phyloP scores from a whole-genome alignment of 1,284 basidiomycete species.

The Phellinidium pouzarii region DNA sequence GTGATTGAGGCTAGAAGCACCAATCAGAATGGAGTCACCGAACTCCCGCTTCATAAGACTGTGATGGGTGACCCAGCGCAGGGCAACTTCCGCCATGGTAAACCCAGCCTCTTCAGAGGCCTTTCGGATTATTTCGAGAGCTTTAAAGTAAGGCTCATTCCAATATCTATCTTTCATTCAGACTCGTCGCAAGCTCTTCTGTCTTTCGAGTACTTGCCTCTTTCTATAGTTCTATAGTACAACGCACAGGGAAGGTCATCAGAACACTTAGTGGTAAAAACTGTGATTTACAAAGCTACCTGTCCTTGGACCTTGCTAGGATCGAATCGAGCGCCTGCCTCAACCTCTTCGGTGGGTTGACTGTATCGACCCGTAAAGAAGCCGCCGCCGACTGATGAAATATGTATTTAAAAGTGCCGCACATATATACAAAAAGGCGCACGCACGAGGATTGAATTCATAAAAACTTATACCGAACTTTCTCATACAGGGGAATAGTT shows the following conservation, averaged over 20 bases:
- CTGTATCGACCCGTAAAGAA: conserved; percentile 37
- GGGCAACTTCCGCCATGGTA: conserved; percentile 26
- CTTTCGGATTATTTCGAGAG: conserved; percentile 23
- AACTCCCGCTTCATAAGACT: conserved; percentile 24
- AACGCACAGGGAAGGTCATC: too few relatives aligned
- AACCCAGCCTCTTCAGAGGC: conserved; percentile 22
- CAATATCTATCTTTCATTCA: conserved; percentile 14
- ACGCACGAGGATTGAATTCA: conserved; percentile 42
- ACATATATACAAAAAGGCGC: background rate
- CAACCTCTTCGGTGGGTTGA: conserved; percentile 28
- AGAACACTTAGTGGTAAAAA: too few relatives aligned
- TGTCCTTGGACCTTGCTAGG: conserved; percentile 6
- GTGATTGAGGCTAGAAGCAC: conserved; percentile 25
- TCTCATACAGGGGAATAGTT: conserved; percentile 57
- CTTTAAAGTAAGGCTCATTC: conserved; percentile 24
- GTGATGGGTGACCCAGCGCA: conserved; percentile 28
- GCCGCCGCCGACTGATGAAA: conserved; percentile 31
- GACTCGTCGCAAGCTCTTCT: too few relatives aligned
- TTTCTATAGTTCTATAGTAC: conserved; percentile 9
- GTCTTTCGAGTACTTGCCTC: background rate
- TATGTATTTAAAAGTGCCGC: background rate
- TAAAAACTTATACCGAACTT: conserved; percentile 58
- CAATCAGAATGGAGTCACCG: conserved; percentile 28
- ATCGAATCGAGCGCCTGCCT: conserved; percentile 40
- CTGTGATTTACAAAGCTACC: background rate